Percentiles rank a stretch among this genome's conserved stretches.
These are phyloP conservation scores for Fonsecaea pedrosoi DNA, from an alignment of 2,329 filamentous ascomycete genomes.

Conservation along the genomic window DNA sequence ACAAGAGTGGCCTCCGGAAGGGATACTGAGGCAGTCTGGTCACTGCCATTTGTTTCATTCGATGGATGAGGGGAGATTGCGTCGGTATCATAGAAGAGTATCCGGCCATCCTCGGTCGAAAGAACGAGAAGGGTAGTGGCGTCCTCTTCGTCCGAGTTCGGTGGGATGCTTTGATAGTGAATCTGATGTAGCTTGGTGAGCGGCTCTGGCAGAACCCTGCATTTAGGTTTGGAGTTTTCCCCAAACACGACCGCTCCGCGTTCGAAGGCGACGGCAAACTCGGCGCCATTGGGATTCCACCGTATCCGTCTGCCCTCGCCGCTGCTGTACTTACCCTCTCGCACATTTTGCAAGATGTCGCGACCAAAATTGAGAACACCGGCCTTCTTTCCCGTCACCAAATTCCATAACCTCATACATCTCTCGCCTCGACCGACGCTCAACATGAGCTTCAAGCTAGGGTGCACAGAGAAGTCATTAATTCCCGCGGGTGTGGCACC, in stretches of 20 bases:
- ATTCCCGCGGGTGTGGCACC: constrained; percentile 85
- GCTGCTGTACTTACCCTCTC: constrained; percentile 75
- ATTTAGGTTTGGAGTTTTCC: constrained; percentile 77
- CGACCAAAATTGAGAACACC: constrained; percentile 85
- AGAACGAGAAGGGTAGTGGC: constrained; percentile 65
- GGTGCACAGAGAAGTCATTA: constrained; percentile 94
- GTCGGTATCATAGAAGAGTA: constrained; percentile 79
- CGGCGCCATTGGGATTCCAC: constrained; percentile 78
- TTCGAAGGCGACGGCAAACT: constrained; percentile 90
- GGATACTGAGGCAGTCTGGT: constrained; percentile 47
- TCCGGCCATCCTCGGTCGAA: constrained; percentile 87
- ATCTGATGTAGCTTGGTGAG: constrained; percentile 85
- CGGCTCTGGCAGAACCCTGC: constrained; percentile 70
- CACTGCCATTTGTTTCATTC: constrained; percentile 48
- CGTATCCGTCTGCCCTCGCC: constrained; percentile 83
- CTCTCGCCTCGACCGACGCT: constrained; percentile 88
- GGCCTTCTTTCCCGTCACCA: constrained; percentile 95
- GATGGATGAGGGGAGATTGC: constrained; percentile 40
- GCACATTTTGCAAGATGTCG: constrained; percentile 73
- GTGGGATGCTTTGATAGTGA: constrained; percentile 65
- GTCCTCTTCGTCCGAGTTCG: constrained; percentile 54
- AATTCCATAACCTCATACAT: constrained; percentile 93
- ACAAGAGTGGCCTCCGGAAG: constrained; percentile 67
- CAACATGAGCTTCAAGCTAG: constrained; percentile 95
- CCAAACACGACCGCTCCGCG: constrained; percentile 83